phyloP scores from a whole-genome alignment of 441 rosid genomes.

The Gossypium gossypioides region DNA sequence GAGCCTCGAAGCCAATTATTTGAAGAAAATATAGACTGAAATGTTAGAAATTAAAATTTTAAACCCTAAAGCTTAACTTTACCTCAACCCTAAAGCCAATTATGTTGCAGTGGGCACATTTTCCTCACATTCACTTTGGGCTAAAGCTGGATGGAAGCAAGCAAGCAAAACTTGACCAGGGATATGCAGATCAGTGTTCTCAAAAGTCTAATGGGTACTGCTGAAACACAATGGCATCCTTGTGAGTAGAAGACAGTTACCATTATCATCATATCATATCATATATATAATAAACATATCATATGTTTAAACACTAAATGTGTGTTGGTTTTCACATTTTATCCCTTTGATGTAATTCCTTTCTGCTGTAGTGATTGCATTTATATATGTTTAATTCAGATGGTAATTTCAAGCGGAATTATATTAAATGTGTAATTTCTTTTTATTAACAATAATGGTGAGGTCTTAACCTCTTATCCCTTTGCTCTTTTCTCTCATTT shows the following conservation, averaged over 20 bases:
- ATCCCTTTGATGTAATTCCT: neutral
- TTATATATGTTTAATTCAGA: neutral
- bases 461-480: neutral
- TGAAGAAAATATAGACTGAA: too few relatives aligned
- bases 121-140: conserved; percentile 91
- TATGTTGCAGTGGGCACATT: conserved; percentile 89
- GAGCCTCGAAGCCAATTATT: too few relatives aligned
- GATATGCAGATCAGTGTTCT: conserved; percentile 33
- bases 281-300: neutral
- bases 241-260: conserved; percentile 13
- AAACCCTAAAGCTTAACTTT: too few relatives aligned
- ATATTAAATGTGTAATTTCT: neutral
- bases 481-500: neutral
- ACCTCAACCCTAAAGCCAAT: too few relatives aligned
- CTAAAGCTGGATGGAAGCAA: conserved; percentile 73
- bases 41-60: too few relatives aligned
- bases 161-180: conserved; percentile 54
- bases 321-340: neutral
- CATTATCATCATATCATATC: conserved; percentile 1
- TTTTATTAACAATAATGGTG: neutral
- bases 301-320: neutral
- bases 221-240: conserved; percentile 24
- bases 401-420: neutral
- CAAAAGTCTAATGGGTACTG: conserved; percentile 60
- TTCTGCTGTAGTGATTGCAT: neutral